phyloP scores from a whole-genome alignment of 2,329 filamentous ascomycete species.

The Mariannaea sp. region DNA sequence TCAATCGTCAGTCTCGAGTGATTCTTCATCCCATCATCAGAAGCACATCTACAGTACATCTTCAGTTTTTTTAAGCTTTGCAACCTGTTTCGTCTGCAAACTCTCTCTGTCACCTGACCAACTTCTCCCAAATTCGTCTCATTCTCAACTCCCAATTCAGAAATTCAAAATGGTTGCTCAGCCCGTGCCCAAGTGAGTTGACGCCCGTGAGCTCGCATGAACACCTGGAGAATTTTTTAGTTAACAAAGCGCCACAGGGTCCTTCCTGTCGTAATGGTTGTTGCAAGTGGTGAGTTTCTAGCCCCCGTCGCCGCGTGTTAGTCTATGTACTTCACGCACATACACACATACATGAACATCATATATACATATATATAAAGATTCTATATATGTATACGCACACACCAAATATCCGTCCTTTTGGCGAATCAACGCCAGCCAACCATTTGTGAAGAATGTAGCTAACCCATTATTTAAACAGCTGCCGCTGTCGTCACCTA shows the following conservation, averaged over 20 bases:
- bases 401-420: no score
- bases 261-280: slow-evolving; percentile 30
- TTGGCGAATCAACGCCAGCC: neutral
- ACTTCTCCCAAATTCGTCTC: slow-evolving; percentile 9
- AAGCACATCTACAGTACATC: no score
- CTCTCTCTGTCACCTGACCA: slow-evolving; percentile 6
- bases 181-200: slow-evolving; percentile 31
- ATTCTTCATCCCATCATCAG: slow-evolving; percentile 17
- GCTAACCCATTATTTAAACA: neutral
- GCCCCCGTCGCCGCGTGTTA: neutral
- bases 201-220: neutral
- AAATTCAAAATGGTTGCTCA: slow-evolving; percentile 31
- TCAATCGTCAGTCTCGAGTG: slow-evolving; percentile 21
- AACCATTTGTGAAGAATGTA: neutral
- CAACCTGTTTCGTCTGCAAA: slow-evolving; percentile 11
- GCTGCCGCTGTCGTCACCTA: slow-evolving; percentile 26
- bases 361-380: no score
- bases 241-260: slow-evolving; percentile 23
- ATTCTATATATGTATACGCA: no score
- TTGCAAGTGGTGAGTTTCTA: slow-evolving; percentile 27
- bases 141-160: slow-evolving; percentile 13
- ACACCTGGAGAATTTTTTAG: neutral
- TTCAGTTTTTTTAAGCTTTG: slow-evolving; percentile 15
- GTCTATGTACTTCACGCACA: neutral
- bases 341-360: no score